Evolutionary conservation across 1,139 yeast species (phyloP), one percentile per base, ranked within the genome.

Genomic region (Blastobotrys aristatus): DNA sequence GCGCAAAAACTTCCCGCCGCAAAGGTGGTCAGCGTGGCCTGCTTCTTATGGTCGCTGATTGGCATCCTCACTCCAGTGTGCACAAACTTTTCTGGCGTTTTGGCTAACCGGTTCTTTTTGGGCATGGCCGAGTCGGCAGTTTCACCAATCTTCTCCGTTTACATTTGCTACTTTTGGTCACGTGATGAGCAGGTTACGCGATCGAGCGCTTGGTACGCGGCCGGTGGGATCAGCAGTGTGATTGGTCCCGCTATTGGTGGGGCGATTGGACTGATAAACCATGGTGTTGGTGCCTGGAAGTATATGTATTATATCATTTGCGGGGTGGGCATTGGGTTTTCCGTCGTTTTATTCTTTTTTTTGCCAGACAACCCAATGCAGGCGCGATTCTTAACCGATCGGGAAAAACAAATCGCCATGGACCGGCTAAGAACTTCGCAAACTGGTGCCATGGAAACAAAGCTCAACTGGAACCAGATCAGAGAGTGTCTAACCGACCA

Each of bases 1-100:
- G 60, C 79, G 41, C 80, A 80, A 59, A 69, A 67, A 51, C 68
- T 66, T 42, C 82, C 83, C 4, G 67, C 77, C 11, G 77, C 77
- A 0, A 76, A 75, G 22, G 44, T 43, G 17, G 11, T 33, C 13
- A 33, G 49, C 8, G 18, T 26, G 4, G 47, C 43, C 6, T 42
- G 44, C 13, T 26, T 48, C 16, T 13, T 42, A 2, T 51, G 54
- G 53, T 37, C 46, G 6, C 32, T 46, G 1, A 42, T 51, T 20
- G 44, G 40, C 1, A 41, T 50, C 27, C 16, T 46, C 22, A 51
- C 52, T 16, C 39, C 50, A 6, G 31, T 17, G 7, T 47, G 51
- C 35, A 20, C 13, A 10, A 36, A 37, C 29, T 51, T 29, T 33
- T 18, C 41, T 6, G 54, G 52, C 4, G 20, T 51, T 17, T 42